phyloP scores from a whole-genome alignment of 1,139 yeast genomes.

The Entelexis sorbosivorans region DNA sequence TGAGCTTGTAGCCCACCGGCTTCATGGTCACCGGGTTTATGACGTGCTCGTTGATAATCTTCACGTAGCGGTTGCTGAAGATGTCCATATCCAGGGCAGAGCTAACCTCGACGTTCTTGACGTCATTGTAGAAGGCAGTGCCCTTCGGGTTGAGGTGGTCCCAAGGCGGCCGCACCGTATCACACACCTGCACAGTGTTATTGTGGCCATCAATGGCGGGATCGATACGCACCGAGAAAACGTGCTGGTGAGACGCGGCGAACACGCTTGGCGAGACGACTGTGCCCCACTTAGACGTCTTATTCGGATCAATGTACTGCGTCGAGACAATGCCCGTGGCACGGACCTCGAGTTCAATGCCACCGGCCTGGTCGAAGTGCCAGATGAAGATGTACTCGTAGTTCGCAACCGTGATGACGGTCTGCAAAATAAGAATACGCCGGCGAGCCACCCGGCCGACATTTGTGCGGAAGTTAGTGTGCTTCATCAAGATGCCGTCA shows the following conservation, averaged over 20 bases:
- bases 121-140: constrained; percentile 60
- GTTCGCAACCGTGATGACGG: constrained; percentile 82
- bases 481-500: constrained; percentile 70
- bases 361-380: constrained; percentile 74
- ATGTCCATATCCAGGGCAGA: constrained; percentile 68
- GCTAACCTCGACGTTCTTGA: constrained; percentile 58
- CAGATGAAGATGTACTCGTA: constrained; percentile 74
- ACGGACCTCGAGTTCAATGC: constrained; percentile 70
- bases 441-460: constrained; percentile 70
- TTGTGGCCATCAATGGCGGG: constrained; percentile 80
- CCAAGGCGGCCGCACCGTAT: constrained; percentile 53
- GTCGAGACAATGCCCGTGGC: constrained; percentile 67
- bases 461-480: constrained; percentile 69
- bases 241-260: constrained; percentile 86
- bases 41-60: constrained; percentile 61
- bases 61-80: constrained; percentile 62
- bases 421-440: constrained; percentile 75
- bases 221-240: constrained; percentile 73
- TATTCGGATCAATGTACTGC: constrained; percentile 72
- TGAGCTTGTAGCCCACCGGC: constrained; percentile 75
- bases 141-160: constrained; percentile 55
- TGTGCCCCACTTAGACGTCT: constrained; percentile 72
- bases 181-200: constrained; percentile 62
- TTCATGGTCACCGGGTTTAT: constrained; percentile 64
- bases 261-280: constrained; percentile 74